Conservation (phyloP, 345 rosid genomes). For the Eucalyptus tenuipes region DNA sequence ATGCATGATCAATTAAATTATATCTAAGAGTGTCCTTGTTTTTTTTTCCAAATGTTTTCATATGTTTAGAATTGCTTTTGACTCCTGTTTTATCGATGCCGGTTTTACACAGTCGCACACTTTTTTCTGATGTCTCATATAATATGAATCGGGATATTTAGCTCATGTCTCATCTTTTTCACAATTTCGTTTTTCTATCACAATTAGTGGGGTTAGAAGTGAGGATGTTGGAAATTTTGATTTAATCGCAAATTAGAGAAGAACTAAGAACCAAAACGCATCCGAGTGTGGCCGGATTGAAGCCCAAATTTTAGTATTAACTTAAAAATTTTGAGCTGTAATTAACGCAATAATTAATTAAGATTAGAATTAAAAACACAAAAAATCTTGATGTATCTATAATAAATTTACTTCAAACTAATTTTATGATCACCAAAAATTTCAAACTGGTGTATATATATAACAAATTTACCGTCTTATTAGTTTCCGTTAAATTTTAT, state of each 20-base stretch:
- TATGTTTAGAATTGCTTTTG: background rate
- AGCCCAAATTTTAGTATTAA: background rate
- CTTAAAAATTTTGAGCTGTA: rapidly evolving
- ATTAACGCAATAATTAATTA: background rate
- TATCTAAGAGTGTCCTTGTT: background rate
- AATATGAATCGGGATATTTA: background rate
- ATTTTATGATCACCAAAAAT: rapidly evolving
- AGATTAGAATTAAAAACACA: background rate
- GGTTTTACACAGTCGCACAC: background rate
- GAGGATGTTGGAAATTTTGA: background rate
- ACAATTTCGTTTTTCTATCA: background rate
- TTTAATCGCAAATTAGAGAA: background rate
- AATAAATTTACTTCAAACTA: rapidly evolving
- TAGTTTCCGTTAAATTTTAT: no score
- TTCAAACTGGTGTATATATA: no score
- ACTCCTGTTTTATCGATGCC: background rate
- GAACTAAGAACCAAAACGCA: background rate
- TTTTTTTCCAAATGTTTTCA: background rate
- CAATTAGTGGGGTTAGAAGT: background rate
- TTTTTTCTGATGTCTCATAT: background rate
- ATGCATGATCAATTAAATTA: background rate
- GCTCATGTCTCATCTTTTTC: background rate
- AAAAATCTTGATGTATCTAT: rapidly evolving
- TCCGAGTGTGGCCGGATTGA: background rate
- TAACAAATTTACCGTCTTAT: no score